Base-by-base conservation (phyloP, 2,329 filamentous ascomycete genomes). In the Exophiala lecanii-corni region DNA sequence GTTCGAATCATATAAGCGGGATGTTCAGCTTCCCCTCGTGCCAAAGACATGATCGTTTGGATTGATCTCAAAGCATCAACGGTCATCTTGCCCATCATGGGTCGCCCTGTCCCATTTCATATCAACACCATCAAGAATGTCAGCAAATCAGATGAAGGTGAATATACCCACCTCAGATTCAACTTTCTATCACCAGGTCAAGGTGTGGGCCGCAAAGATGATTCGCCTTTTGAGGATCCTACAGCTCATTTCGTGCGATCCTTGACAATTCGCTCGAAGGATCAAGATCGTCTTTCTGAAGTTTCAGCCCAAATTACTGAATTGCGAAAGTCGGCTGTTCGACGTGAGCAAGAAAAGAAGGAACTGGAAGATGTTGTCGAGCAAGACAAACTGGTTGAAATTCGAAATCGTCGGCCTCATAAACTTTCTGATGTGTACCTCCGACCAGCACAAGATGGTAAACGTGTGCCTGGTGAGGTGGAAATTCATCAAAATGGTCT, bases 401-500 rank as follows among this genome's bases (percentile, higher is more conserved):
- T 97, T 55, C 78, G 92, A 73, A 95, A 92, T 67, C 89, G 92
- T 53, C 87, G 92, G 44, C 92, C 92, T 23, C 80, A 85, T 55
- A 84, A 91, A 49, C 76, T 98, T 58, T 87, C 94, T 49, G 92
- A 96, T 62, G 88, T 98, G 57, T 98, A 91, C 64, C 86, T 98
- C 55, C 86, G 92, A 44, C 92, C 92, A 37, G 88, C 89, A 1
- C 82, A 97, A 73, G 92, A 98, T 66, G 89, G 89, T 58, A 98
- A 98, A 70, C 88, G 92, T 58, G 87, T 98, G 20, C 86, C 92
- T 33, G 92, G 92, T 59, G 89, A 92, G 62, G 83, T 98, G 28
- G 91, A 97, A 67, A 96, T 98, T 38, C 92, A 98, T 67, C 89
- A 97, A 60, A 98, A 98, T 59, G 92, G 92, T 89, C 85, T 98